Evolutionary conservation across 257 asterid species (phyloP), one percentile per base, ranked within the genome.

Genomic region (Nicotiana noctiflora): DNA sequence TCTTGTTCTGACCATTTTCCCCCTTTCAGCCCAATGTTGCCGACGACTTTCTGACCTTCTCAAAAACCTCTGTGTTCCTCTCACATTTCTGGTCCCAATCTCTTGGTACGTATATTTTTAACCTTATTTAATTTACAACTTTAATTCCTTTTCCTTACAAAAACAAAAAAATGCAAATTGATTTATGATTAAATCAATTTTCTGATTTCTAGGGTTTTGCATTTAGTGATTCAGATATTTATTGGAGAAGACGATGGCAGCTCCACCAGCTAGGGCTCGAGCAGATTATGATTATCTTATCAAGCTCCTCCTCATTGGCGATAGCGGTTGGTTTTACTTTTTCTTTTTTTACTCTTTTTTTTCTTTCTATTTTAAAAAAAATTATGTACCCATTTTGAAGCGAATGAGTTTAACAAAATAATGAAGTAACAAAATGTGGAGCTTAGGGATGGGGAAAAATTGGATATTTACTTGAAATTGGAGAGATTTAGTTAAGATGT

Each of bases 261-360:
- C 87, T 81, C 84, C 84, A 40, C 84, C 87, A 31, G 81, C 87
- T 46, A 77, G 87, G 80, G 80, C 84, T 67, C 79, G 87, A 68
- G 87, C 87, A 11, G 87, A 84, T 77, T 84, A 84, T 60, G 87
- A 84, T 84, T 81, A 84, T 60, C 84, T 84, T 29, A 81, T 84
- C 67, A 84, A 84, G 68, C 84, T 84, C 52, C 87, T 84, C 23
- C 87, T 84, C 75, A 84, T 84, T 60, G 87, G 87, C 57, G 87
- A 84, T 34, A 84, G 87, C 82, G 87, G 87, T 84, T 67, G 44
- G 84, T 84, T 84, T 40, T 67, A 0, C 11, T 3, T 15, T 72
- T 53, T 75, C 40, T 81, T 75, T 14, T 49, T 4, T 3, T 32
- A 34, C 8, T 40, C 12, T 0, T n/a, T 34, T 18, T 68, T 11